phyloP scores from a whole-genome alignment of 2,329 filamentous ascomycete species.

The Botryotinia calthae region DNA sequence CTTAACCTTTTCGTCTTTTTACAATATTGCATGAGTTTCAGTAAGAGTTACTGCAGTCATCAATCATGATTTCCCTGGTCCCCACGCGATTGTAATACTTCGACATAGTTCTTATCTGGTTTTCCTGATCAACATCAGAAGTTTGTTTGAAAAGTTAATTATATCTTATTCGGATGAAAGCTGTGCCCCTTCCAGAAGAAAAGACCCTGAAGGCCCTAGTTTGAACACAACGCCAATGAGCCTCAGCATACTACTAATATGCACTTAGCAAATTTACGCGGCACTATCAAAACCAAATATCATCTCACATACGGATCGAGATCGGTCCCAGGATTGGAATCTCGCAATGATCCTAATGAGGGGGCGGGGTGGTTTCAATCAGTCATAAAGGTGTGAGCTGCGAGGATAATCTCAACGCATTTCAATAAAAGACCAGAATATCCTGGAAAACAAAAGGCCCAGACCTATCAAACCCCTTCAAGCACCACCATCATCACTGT shows the following conservation, averaged over 20 bases:
- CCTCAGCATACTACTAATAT: neutral
- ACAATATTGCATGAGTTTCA: neutral
- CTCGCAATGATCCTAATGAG: neutral
- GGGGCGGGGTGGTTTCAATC: neutral
- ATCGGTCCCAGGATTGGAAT: neutral
- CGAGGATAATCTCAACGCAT: neutral
- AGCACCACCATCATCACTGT: neutral
- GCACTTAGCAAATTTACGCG: neutral
- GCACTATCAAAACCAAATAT: neutral
- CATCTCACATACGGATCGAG: neutral
- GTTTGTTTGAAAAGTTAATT: neutral
- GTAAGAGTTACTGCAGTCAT: slow-evolving; percentile 8
- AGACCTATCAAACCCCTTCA: neutral
- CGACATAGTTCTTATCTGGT: neutral
- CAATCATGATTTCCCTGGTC: neutral
- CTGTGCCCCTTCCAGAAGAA: neutral
- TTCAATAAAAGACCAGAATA: neutral
- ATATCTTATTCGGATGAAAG: neutral
- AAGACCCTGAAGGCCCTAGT: neutral
- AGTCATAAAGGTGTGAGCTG: neutral
- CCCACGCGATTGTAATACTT: slow-evolving; percentile 6
- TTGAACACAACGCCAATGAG: neutral
- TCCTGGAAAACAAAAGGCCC: neutral
- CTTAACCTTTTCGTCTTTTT: neutral
- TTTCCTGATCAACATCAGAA: neutral